Percentiles rank a stretch among this genome's conserved stretches.
These are phyloP conservation scores for Luffa acutangula DNA, from an alignment of 306 rosid species.

Conservation along the genomic window DNA sequence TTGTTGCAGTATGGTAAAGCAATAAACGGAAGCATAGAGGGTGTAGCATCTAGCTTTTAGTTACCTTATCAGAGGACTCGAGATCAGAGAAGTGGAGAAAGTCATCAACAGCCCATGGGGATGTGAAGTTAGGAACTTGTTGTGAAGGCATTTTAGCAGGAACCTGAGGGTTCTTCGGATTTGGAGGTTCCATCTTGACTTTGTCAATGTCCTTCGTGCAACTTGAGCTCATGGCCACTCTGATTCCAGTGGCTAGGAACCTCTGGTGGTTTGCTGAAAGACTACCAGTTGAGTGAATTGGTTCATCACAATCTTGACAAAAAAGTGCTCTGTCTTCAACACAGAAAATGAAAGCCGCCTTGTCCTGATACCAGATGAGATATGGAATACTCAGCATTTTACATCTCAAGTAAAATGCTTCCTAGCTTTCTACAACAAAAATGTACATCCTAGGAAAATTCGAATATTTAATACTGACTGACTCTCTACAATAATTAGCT, in stretches of 20 bases:
- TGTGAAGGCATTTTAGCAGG: constrained; percentile 36
- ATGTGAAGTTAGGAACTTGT: constrained; percentile 38
- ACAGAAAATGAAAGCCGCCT: constrained; percentile 91
- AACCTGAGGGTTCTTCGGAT: constrained; percentile 32
- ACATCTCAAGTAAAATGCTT: not conserved
- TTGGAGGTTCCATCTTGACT: constrained; percentile 53
- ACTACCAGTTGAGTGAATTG: constrained; percentile 60
- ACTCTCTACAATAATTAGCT: too few relatives aligned
- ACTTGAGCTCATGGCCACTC: constrained; percentile 55
- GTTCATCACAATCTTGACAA: constrained; percentile 91
- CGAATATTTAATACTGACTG: not conserved
- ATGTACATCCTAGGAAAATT: not conserved
- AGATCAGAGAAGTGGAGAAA: constrained; percentile 58
- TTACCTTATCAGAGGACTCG: constrained; percentile 61
- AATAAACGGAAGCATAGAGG: not conserved
- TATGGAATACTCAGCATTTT: not conserved
- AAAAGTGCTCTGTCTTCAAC: constrained; percentile 95
- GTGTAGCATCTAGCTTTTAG: not conserved
- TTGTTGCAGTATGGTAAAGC: not conserved
- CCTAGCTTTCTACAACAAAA: not conserved
- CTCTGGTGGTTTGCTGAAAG: constrained; percentile 91
- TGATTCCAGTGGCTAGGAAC: constrained; percentile 85
- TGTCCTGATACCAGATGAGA: constrained; percentile 45
- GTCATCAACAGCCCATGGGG: constrained; percentile 87
- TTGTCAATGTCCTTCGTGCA: constrained; percentile 47